These are phyloP conservation scores for Tolypocladium inflatum DNA, from an alignment of 2,329 filamentous ascomycete species.

Conservation along the genomic window DNA sequence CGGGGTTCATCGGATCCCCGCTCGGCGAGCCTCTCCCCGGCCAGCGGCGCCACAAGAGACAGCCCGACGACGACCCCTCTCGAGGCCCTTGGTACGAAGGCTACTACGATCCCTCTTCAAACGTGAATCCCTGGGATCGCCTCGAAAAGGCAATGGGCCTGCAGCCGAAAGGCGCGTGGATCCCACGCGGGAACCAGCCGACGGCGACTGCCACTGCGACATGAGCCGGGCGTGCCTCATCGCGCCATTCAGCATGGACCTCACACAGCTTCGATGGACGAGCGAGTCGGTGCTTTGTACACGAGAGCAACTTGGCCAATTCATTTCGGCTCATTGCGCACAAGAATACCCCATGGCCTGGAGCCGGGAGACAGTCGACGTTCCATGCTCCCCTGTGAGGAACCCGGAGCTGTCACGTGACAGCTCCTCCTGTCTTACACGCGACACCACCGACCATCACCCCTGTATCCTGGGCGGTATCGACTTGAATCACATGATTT, in stretches of 20 bases:
- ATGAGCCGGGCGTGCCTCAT: not conserved
- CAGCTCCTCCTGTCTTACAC: not conserved
- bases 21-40: not conserved
- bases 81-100: slow-evolving; percentile 47
- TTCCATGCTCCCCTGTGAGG: not conserved
- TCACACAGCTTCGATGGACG: not conserved
- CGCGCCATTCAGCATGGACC: not conserved
- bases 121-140: slow-evolving; percentile 63
- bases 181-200: slow-evolving; percentile 10
- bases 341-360: not conserved
- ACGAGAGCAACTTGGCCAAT: not conserved
- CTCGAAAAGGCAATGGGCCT: slow-evolving; percentile 41
- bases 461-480: not conserved
- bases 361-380: not conserved
- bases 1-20: slow-evolving; percentile 3
- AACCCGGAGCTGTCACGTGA: not conserved
- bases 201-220: not conserved
- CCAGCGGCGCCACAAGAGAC: not conserved
- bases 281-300: not conserved
- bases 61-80: not conserved
- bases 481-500: slow-evolving; percentile 8
- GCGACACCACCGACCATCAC: not conserved
- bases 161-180: slow-evolving; percentile 34
- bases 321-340: not conserved
- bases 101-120: slow-evolving; percentile 61